Percentiles rank a stretch among this genome's conserved stretches.
These are phyloP conservation scores for Brassica balearica DNA, from an alignment of 441 rosid genomes.

Conservation along the genomic window DNA sequence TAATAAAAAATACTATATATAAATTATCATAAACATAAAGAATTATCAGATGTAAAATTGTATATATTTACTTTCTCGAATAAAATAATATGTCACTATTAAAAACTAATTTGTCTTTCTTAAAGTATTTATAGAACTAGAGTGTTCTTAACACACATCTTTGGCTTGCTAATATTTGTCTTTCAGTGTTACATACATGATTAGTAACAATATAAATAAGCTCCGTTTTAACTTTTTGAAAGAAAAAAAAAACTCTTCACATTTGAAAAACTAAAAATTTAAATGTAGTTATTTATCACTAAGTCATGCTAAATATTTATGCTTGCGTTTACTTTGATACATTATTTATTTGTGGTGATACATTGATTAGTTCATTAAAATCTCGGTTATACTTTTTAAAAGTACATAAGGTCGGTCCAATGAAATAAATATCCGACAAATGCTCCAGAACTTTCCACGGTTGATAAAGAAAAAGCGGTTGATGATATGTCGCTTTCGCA, in stretches of 20 bases:
- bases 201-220: background rate
- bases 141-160: background rate
- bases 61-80: too few relatives aligned
- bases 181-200: background rate
- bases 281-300: background rate
- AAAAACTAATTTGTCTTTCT: background rate
- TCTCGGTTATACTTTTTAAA: background rate
- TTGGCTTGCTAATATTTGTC: background rate
- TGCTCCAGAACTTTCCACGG: slow-evolving; percentile 18
- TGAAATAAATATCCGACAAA: slow-evolving; percentile 7
- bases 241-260: background rate
- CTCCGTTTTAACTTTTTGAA: background rate
- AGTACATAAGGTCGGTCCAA: slow-evolving; percentile 14
- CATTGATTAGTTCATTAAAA: background rate
- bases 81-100: too few relatives aligned
- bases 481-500: slow-evolving; percentile 14
- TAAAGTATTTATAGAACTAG: background rate
- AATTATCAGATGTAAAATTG: too few relatives aligned
- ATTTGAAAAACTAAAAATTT: background rate
- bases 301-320: background rate
- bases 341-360: background rate
- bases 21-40: too few relatives aligned
- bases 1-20: too few relatives aligned
- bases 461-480: slow-evolving; percentile 9
- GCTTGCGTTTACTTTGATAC: background rate